Conservation (phyloP, 345 rosid species). For the Sonneratia caseolaris region DNA sequence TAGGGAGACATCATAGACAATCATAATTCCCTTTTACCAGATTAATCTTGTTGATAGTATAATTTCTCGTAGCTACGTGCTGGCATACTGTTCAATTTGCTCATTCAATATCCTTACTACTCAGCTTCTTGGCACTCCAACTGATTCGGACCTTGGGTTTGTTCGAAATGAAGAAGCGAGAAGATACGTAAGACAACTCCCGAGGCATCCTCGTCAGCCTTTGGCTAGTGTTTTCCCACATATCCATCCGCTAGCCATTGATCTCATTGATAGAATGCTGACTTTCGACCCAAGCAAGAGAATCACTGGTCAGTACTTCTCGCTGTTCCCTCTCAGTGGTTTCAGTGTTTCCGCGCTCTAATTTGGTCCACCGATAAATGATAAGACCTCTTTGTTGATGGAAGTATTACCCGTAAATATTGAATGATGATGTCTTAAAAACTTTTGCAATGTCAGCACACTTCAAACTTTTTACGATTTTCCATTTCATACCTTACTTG, state of each 20-base stretch:
- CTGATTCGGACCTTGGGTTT: constrained; percentile 79
- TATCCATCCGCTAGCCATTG: constrained; percentile 72
- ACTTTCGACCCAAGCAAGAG: constrained; percentile 85
- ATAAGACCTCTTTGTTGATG: too few relatives aligned
- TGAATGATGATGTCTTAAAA: too few relatives aligned
- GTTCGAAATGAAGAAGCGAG: constrained; percentile 73
- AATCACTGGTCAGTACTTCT: constrained; percentile 55
- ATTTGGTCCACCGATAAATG: too few relatives aligned
- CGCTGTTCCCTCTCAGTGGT: not conserved
- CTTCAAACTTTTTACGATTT: too few relatives aligned
- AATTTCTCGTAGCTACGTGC: too few relatives aligned
- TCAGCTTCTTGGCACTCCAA: constrained; percentile 91
- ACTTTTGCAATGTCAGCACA: too few relatives aligned
- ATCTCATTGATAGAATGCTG: constrained; percentile 81
- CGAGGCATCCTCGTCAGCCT: constrained; percentile 57
- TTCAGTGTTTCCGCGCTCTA: too few relatives aligned
- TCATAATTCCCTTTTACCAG: too few relatives aligned
- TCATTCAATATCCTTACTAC: constrained; percentile 12
- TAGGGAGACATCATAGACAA: constrained; percentile 8
- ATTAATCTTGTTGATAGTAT: too few relatives aligned
- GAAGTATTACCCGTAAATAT: too few relatives aligned
- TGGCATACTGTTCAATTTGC: not conserved
- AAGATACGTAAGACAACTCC: constrained; percentile 73
- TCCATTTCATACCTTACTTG: not conserved
- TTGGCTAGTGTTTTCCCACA: constrained; percentile 55